Evolutionary conservation across 1,284 basidiomycete genomes (phyloP), one percentile per base, ranked within the genome.

Genomic region (Rhodotorula sp.): DNA sequence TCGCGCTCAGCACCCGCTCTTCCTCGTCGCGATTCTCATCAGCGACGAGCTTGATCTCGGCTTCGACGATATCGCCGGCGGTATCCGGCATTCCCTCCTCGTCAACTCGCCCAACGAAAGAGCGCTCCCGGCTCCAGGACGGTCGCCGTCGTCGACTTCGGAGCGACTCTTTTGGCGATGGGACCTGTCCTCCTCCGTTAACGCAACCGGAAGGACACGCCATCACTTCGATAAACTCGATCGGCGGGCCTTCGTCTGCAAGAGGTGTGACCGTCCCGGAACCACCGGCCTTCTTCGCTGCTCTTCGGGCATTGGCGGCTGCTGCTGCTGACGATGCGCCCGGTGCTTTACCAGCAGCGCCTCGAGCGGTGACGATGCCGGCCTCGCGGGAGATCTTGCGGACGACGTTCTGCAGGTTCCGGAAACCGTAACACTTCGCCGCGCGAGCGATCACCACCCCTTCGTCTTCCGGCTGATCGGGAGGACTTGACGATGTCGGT

Each of bases 151-250:
- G 60, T 51, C 58, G 42, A 30, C 61, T 49, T 6, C 66, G 71
- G 20, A 64, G 57, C 1, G 53, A 67, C 56, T 67, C 64, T 53
- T 66, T 72, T 7, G 82, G 81, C 45, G 87, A 87, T 74, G 89
- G 88, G 77, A 95, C 84, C 82, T 99, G 96, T 3, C 96, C 96
- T 37, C 96, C 95, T 5, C 96, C 95, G 79, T 98, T 98, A 60
- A 97, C 92, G 79, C 96, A 99, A 10, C 96, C 96, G 0, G 91
- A 88, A 0, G 96, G 96, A 82, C 96, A 99, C 30, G 96, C 96
- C 96, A 99, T 99, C 71, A 99, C 94, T 79, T 99, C 96, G 60
- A 99, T 90, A 80, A 95, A 99, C 82, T 99, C 95, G 80, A 95
- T 91, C 46, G 86, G 84, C 77, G 83, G 84, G 64, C 86, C 86